Conservation (phyloP, 129 eudicot genomes). For the Flaveria trinervia region DNA sequence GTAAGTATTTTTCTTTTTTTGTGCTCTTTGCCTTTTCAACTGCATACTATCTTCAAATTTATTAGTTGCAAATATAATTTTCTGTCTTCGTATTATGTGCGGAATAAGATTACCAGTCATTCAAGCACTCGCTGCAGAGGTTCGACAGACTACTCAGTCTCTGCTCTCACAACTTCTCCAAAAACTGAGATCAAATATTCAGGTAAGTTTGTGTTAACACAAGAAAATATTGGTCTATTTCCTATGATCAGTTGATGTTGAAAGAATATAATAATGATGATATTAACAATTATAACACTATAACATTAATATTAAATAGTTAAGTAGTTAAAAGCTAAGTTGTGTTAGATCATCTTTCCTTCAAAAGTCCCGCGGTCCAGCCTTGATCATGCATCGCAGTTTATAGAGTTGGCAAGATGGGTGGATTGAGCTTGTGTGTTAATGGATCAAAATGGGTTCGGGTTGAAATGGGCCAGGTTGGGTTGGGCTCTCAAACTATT, state of each 20-base stretch:
- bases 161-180: constrained; percentile 95
- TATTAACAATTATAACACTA: background rate
- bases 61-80: constrained; percentile 17
- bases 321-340: background rate
- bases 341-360: constrained; percentile 12
- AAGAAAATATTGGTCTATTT: constrained; percentile 8
- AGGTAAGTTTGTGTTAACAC: constrained; percentile 44
- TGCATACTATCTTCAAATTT: constrained; percentile 9
- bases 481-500: background rate
- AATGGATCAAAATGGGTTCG: background rate
- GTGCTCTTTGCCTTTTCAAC: constrained; percentile 16
- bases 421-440: background rate
- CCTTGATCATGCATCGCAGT: constrained; percentile 9
- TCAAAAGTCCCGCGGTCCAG: constrained; percentile 17
- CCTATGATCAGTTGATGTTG: background rate
- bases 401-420: constrained; percentile 18
- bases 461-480: background rate
- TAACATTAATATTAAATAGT: background rate
- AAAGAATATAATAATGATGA: constrained; percentile 14
- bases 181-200: constrained; percentile 90
- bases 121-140: constrained; percentile 89
- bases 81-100: constrained; percentile 1
- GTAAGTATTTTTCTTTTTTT: constrained; percentile 46
- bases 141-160: constrained; percentile 85
- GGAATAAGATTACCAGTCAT: constrained; percentile 69